Base-by-base conservation (phyloP, 179 eudicot genomes). In the Vitellaria paradoxa region DNA sequence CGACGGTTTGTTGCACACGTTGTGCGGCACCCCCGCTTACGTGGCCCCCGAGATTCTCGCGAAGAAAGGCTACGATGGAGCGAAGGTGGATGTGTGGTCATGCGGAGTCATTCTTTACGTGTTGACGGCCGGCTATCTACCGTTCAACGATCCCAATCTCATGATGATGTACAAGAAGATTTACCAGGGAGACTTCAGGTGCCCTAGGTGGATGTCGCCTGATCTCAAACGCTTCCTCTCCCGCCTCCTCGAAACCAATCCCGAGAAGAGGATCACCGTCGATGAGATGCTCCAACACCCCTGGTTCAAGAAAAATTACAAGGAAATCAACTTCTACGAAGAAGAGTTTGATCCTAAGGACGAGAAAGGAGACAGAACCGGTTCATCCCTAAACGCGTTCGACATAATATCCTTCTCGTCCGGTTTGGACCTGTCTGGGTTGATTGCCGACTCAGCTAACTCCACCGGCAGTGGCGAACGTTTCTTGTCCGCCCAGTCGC, bases 71-170 rank as follows among this genome's bases (percentile, higher is more conserved):
- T 91, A 91, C 64, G 86, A 91, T n/a, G 97, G 97, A 1, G 82
- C 93, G n/a, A 90, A 88, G 76, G 86, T 89, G 20, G 97, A 91
- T 71, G 81, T 88, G 3, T 91, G 97, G 97, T 91, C 93, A 1
- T 91, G 93, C 70, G 97, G 97, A 0, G 73, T 91, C 50, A 87
- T 91, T 8, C 67, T 91, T 2, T 91, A 62, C 62, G 92, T 91
- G 0, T 78, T 90, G 4, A 78, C 77, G 10, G 97, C 97, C 9
- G 97, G 92, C 9, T 91, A 75, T 46, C 77, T 88, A 9, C 97
- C 93, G 2, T 91, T 91, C 73, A 86, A 91, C 62, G 89, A 90
- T 62, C 79, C 84, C 6, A 91, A 91, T 65, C 74, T 91, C 24
- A 85, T 90, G 85, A 80, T 65, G 50, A 84, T 91, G 91, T 91